phyloP scores from a whole-genome alignment of 345 rosid genomes.

The Salix purpurea region DNA sequence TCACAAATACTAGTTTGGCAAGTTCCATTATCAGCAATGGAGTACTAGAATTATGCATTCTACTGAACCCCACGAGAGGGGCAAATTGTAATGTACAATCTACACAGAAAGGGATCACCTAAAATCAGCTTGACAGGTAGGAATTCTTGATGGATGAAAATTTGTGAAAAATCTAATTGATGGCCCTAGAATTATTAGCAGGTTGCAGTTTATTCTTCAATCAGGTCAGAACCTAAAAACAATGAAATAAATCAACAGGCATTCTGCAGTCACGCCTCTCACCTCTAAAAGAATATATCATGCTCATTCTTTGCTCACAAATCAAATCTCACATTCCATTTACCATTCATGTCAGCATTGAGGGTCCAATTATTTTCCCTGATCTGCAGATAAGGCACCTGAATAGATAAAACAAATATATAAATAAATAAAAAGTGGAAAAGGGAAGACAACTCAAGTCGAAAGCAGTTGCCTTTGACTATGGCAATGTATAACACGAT shows the following conservation, averaged over 20 bases:
- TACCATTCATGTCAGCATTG: constrained; percentile 70
- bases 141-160: neutral
- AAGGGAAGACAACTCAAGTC: neutral
- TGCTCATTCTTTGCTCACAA: constrained; percentile 33
- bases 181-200: neutral
- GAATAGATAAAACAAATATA: constrained; percentile 13
- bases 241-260: constrained; percentile 6
- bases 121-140: neutral
- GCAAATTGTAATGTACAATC: neutral
- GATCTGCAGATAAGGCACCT: constrained; percentile 84
- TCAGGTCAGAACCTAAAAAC: neutral
- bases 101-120: neutral
- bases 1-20: neutral
- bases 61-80: neutral
- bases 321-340: constrained; percentile 76
- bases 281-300: constrained; percentile 6
- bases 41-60: neutral
- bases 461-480: neutral
- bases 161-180: neutral
- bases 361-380: constrained; percentile 92
- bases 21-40: neutral
- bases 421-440: neutral
- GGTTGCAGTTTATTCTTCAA: neutral
- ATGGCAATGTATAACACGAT: neutral
- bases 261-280: constrained; percentile 6